These are phyloP conservation scores for Pestalotiopsis sp. DNA, from an alignment of 2,329 filamentous ascomycete genomes.

Conservation along the genomic window DNA sequence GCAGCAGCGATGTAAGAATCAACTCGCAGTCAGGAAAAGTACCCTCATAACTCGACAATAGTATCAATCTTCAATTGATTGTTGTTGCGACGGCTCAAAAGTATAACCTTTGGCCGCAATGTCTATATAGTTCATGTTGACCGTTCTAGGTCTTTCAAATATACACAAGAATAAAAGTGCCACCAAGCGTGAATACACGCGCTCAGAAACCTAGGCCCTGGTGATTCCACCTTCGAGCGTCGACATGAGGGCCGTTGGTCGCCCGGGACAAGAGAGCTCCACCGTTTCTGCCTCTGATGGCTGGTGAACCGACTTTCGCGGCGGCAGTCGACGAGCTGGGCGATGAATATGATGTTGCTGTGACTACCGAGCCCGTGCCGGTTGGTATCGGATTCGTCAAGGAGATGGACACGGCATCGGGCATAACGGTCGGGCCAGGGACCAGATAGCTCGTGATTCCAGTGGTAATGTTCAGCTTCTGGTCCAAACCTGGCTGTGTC, in stretches of 20 bases:
- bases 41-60: no score
- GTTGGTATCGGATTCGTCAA: conserved; percentile 13
- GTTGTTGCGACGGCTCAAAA: neutral
- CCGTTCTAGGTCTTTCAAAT: neutral
- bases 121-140: neutral
- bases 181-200: neutral
- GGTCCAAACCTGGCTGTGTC: conserved; percentile 10
- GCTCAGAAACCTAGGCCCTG: conserved; percentile 7
- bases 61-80: neutral
- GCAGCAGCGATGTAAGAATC: neutral
- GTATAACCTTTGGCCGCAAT: neutral
- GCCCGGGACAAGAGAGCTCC: neutral
- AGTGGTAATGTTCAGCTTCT: conserved; percentile 12
- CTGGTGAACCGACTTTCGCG: neutral
- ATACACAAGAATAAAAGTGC: neutral
- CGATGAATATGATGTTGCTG: neutral
- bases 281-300: neutral
- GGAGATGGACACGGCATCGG: conserved; percentile 12
- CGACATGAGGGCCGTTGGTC: neutral
- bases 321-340: neutral
- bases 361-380: conserved; percentile 8
- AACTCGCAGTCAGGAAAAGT: no score
- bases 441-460: conserved; percentile 14
- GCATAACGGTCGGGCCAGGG: conserved; percentile 15
- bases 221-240: conserved; percentile 10